These are phyloP conservation scores for Lojkania enalia DNA, from an alignment of 2,329 filamentous ascomycete genomes.

Conservation along the genomic window DNA sequence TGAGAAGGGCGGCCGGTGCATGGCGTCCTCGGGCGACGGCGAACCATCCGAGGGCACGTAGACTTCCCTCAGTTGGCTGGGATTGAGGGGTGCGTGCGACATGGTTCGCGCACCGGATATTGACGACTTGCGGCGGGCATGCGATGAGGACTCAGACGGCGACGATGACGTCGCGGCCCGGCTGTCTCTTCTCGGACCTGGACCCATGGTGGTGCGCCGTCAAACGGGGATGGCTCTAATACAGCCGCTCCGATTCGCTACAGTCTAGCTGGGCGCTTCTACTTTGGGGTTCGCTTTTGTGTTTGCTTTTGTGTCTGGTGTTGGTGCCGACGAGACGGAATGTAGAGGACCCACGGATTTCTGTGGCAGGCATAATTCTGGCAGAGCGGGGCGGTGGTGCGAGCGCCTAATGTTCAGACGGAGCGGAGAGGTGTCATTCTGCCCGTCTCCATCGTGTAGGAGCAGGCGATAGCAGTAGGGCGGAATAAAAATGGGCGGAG, in stretches of 20 bases:
- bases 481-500: constrained; percentile 4
- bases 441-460: constrained; percentile 2
- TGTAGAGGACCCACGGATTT: constrained; percentile 4
- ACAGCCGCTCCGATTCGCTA: constrained; percentile 10
- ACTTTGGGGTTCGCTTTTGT: too few relatives aligned
- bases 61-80: constrained; percentile 48
- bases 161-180: constrained; percentile 26
- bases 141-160: constrained; percentile 19
- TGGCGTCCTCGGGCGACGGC: constrained; percentile 48
- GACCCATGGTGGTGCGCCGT: constrained; percentile 23
- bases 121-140: constrained; percentile 36
- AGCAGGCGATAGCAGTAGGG: constrained; percentile 2
- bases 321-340: constrained; percentile 13
- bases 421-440: background rate
- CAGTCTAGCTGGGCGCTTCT: constrained; percentile 17
- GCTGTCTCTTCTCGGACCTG: constrained; percentile 27
- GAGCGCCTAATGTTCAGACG: background rate
- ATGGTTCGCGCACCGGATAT: constrained; percentile 30
- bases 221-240: constrained; percentile 5
- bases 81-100: constrained; percentile 41
- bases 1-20: constrained; percentile 30
- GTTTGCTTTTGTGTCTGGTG: too few relatives aligned
- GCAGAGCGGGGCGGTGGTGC: background rate
- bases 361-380: constrained; percentile 23
- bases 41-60: constrained; percentile 47